These are phyloP conservation scores for Hemisphaericaspora xylofermentans DNA, from an alignment of 1,139 yeast species.

Conservation along the genomic window DNA sequence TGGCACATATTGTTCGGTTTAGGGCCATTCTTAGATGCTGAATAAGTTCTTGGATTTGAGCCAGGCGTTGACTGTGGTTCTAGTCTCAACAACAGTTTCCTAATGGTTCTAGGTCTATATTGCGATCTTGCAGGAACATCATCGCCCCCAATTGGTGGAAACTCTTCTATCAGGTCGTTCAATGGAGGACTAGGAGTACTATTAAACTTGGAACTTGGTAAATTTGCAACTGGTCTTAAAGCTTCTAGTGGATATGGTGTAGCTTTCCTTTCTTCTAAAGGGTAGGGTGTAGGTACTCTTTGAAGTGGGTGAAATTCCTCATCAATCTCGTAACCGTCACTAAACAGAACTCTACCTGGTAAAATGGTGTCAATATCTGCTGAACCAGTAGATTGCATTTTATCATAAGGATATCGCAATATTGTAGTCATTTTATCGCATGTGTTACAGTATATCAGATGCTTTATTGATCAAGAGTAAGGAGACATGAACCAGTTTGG, in stretches of 20 bases:
- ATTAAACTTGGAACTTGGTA: too few relatives aligned
- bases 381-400: background rate
- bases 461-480: too few relatives aligned
- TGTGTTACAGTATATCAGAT: too few relatives aligned
- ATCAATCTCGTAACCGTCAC: background rate
- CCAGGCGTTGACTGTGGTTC: background rate
- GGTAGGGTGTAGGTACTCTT: background rate
- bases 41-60: background rate
- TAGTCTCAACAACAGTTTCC: background rate
- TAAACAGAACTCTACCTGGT: background rate
- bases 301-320: background rate
- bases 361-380: background rate
- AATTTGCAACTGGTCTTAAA: too few relatives aligned
- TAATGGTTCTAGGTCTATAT: background rate
- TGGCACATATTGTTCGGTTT: background rate
- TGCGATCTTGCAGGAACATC: background rate
- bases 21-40: too few relatives aligned
- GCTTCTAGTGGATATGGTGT: background rate
- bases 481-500: too few relatives aligned
- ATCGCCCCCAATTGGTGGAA: conserved; percentile 1
- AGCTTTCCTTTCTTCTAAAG: background rate
- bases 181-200: background rate
- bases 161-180: background rate
- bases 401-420: background rate
- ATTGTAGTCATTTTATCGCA: background rate